A percentile compares a stretch with the other conserved stretches of the same genome.
Conservation (phyloP, 2,329 filamentous ascomycete species). For the Aspergillus sergii region DNA sequence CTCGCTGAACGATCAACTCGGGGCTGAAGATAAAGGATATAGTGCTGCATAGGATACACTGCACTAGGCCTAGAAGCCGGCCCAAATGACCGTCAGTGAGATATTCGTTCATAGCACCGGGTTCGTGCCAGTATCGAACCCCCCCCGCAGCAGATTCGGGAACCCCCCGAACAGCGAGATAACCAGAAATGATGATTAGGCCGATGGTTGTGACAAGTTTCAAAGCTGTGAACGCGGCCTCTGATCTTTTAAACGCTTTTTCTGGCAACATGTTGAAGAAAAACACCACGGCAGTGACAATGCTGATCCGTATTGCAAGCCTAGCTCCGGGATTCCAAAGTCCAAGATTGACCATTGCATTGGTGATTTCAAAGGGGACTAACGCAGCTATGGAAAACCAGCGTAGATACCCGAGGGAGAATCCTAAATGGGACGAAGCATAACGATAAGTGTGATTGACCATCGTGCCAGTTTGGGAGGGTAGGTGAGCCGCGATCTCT, state of each 20-base stretch:
- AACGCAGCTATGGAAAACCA: constrained; percentile 51
- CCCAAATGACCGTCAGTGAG: constrained; percentile 49
- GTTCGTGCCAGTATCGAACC: constrained; percentile 53
- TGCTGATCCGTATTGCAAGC: constrained; percentile 49
- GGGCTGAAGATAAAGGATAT: constrained; percentile 58
- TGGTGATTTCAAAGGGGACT: constrained; percentile 63
- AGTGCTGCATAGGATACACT: constrained; percentile 52
- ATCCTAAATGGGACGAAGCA: constrained; percentile 40
- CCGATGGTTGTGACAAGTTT: constrained; percentile 54
- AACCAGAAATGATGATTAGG: constrained; percentile 52
- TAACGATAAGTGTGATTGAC: constrained; percentile 45
- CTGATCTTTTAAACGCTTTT: constrained; percentile 51
- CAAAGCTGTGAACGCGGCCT: constrained; percentile 52
- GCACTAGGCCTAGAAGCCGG: constrained; percentile 53
- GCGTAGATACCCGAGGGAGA: constrained; percentile 45
- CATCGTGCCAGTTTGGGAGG: constrained; percentile 41
- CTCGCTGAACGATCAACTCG: constrained; percentile 57
- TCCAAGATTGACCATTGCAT: constrained; percentile 65
- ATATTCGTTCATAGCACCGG: constrained; percentile 53
- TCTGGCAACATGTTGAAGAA: constrained; percentile 52
- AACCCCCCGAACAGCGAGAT: constrained; percentile 56
- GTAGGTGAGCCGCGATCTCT: constrained; percentile 43
- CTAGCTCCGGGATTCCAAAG: constrained; percentile 55
- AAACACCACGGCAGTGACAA: constrained; percentile 61
- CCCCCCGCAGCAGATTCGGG: constrained; percentile 52